Base-by-base conservation (phyloP, 495 filamentous ascomycete species). In the Jackrogersella multiformis region DNA sequence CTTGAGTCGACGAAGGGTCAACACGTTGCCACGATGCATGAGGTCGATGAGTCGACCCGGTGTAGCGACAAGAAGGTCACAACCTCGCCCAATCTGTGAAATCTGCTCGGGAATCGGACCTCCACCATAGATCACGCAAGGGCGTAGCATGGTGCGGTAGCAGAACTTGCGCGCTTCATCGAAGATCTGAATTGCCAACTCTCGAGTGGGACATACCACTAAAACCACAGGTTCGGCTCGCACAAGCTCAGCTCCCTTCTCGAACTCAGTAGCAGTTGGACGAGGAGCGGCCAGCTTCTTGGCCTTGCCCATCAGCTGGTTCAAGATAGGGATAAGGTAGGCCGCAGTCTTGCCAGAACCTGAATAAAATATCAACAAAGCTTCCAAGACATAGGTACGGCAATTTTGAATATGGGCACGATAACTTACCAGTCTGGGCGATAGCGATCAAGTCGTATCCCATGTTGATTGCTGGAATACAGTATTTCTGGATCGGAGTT, bases 311-410 rank as follows among this genome's bases (percentile, higher is more conserved):
- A 97, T 96, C 24, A 97, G 76, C 76, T 92, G 87, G 34, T 93
- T 96, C 38, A 97, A 67, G 42, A 95, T 92, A 0, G 95, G 95
- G 58, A 97, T 89, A 2, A 99, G 75, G 71, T 93, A 99, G 0
- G 95, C 93, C 0, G 89, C 95, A 1, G 95, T 99, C 80, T 99
- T 99, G 56, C 95, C 95, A 36, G 94, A 97, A 20, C 95, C 94
- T 98, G 56, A 16, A 13, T 45, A 12, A 55, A 10, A 26, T 32
- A 23, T 68, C 34, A 64, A 28, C 44, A 28, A 53, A 20, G n/a
- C n/a, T n/a, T n/a, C n/a, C n/a, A n/a, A n/a, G n/a, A n/a, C n/a
- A n/a, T n/a, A n/a, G n/a, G n/a, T n/a, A n/a, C n/a, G n/a, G n/a
- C n/a, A n/a, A n/a, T n/a, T n/a, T n/a, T n/a, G n/a, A n/a, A n/a